Base-by-base conservation (phyloP, 768 basidiomycete genomes). In the Rossbeevera mucosa region DNA sequence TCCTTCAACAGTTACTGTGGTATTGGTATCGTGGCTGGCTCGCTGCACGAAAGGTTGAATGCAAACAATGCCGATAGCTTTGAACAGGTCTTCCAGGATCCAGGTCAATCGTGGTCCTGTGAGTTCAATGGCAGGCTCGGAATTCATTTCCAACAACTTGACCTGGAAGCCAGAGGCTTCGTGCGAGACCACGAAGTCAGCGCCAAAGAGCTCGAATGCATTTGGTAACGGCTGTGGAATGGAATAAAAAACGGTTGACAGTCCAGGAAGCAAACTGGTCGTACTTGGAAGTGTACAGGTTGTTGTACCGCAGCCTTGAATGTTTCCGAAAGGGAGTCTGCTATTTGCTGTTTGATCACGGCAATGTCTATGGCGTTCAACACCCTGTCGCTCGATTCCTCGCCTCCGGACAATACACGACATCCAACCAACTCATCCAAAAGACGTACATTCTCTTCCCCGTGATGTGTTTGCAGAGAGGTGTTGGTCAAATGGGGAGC, bases 101-200 rank as follows among this genome's bases (percentile, higher is more conserved):
- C 88, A 88, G 16, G 81, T 79, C 30, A 97, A 71, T 25, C 92
- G 78, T 30, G 84, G 79, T 1, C 94, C 96, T 0, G 94, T 94
- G 50, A 95, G 79, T 62, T 94, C 91, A 53, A 98, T 95, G 41
- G 96, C 96, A 1, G 96, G 95, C 57, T 94, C 94, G 6, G 95
- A 85, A 64, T 99, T 99, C 62, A 95, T 77, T 69, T 98, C 96
- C 26, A 97, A 76, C 2, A 97, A 73, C 50, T 86, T 83, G 14
- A 91, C 83, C 55, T 81, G 76, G 50, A 82, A 79, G 7, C 66
- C 62, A 6, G 48, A 44, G 50, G 57, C 57, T 45, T 55, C 60
- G 62, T 80, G 79, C 48, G 77, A 78, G 52, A 97, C 78, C 13
- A 98, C 74, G 53, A 99, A 88, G 67, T 99, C 96, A n/a, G 89